A percentile compares a stretch with the other conserved stretches of the same genome.
Conservation (phyloP, 192 early-diverging fungal species). For the Entomortierella parvispora region DNA sequence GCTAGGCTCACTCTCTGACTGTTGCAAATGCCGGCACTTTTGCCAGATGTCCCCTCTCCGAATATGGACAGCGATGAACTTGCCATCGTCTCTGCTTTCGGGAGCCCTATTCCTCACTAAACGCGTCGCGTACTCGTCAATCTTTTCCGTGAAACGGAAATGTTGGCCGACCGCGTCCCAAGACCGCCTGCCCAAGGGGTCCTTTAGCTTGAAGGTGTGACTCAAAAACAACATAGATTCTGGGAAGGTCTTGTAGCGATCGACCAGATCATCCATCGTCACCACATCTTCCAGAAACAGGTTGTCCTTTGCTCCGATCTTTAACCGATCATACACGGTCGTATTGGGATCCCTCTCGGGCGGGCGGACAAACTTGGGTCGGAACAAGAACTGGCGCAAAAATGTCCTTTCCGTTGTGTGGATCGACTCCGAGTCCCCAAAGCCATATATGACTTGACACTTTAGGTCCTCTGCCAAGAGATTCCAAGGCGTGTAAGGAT, state of each 20-base stretch:
- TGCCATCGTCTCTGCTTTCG: constrained; percentile 14
- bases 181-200: constrained; percentile 5
- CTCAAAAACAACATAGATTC: constrained; percentile 27
- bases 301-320: constrained; percentile 28
- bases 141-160: constrained; percentile 20
- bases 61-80: constrained; percentile 42
- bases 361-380: constrained; percentile 37
- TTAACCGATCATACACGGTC: constrained; percentile 8
- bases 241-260: constrained; percentile 7
- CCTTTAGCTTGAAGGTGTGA: constrained; percentile 40
- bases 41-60: constrained; percentile 46
- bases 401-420: constrained; percentile 32
- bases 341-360: constrained; percentile 17
- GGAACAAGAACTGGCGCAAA: constrained; percentile 26
- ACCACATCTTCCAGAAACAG: constrained; percentile 32
- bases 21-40: constrained; percentile 13
- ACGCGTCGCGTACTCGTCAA: constrained; percentile 12
- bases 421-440: constrained; percentile 26
- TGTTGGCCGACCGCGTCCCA: constrained; percentile 18
- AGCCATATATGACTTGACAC: constrained; percentile 42
- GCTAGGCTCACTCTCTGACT: constrained; percentile 6
- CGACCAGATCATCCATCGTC: constrained; percentile 21
- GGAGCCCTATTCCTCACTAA: constrained; percentile 28
- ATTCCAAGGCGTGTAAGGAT: constrained; percentile 15
- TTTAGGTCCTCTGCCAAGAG: constrained; percentile 26